phyloP scores from a whole-genome alignment of 768 basidiomycete genomes.

The Tubosaeta brunneosetosa region DNA sequence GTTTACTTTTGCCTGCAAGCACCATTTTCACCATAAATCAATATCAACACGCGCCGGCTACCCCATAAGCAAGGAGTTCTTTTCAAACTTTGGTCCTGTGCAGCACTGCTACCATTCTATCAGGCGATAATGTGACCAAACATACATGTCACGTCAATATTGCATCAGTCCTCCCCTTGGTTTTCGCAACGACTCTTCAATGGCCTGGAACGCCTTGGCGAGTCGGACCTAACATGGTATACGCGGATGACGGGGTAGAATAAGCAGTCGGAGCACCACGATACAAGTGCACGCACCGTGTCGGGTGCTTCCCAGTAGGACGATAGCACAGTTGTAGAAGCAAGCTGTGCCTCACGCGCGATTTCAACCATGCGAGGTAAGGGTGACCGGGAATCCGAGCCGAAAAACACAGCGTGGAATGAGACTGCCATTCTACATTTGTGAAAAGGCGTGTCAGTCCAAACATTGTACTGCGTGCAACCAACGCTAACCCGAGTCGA shows the following conservation, averaged over 20 bases:
- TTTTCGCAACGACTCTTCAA: constrained; percentile 28
- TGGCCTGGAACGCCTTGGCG: constrained; percentile 53
- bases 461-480: not conserved
- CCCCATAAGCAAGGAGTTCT: no score
- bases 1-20: no score
- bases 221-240: constrained; percentile 41
- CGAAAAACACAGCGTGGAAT: constrained; percentile 56
- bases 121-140: not conserved
- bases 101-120: no score
- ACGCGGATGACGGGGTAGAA: no score
- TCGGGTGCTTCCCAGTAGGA: constrained; percentile 49
- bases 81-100: no score
- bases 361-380: constrained; percentile 51
- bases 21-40: no score
- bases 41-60: no score
- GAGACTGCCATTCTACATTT: constrained; percentile 46
- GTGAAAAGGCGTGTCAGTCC: not conserved
- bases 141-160: no score
- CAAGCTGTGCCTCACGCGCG: constrained; percentile 44
- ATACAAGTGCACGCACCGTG: constrained; percentile 34
- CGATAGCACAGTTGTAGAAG: constrained; percentile 34
- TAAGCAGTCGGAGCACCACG: not conserved
- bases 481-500: constrained; percentile 40
- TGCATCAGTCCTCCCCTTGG: constrained; percentile 47
- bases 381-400: constrained; percentile 23